Base-by-base conservation (phyloP, 495 filamentous ascomycete species). In the Tuber calosporum region DNA sequence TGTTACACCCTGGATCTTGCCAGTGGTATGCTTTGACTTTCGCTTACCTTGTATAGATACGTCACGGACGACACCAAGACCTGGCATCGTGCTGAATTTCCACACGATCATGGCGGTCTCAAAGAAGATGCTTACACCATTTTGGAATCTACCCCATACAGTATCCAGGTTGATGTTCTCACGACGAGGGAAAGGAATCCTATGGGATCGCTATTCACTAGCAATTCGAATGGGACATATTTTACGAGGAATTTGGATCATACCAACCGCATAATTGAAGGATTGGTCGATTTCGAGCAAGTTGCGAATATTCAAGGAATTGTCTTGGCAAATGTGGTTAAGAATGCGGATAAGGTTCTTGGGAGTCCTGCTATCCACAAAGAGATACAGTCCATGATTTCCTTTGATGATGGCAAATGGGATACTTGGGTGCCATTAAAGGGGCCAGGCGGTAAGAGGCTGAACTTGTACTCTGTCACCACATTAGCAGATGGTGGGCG, bases 151-250 rank as follows among this genome's bases (percentile, higher is more conserved):
- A 97, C 95, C 26, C 92, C 96, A 77, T 97, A 98, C 85, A 97
- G 94, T 84, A 92, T 99, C 74, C 93, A 97, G 82, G 89, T 99
- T 58, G 93, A 98, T 85, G 94, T 98, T 75, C 88, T 93, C 85
- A 92, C 89, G 1, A 87, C 88, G 17, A 80, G 80, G 7, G 83
- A 85, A 41, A 84, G 84, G 3, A 87, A 84, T 45, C 89, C 91
- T 7, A 92, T 97, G 87, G 95, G 95, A 36, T 88, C 91, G 3
- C 85, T 97, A 30, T 92, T 96, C 77, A 94, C 92, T 13, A 97
- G 94, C 80, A 98, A 98, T 78, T 97, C 92, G 30, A 95, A 97
- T 79, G 95, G 95, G 66, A 97, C 93, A 2, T 97, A 96, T 81
- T 99, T 97, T 82, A 93, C 88, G 0, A 88, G 90, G 71, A 97